Evolutionary conservation across 768 basidiomycete genomes (phyloP), one percentile per base, ranked within the genome.

Genomic region (Xerocomus potaroensis): DNA sequence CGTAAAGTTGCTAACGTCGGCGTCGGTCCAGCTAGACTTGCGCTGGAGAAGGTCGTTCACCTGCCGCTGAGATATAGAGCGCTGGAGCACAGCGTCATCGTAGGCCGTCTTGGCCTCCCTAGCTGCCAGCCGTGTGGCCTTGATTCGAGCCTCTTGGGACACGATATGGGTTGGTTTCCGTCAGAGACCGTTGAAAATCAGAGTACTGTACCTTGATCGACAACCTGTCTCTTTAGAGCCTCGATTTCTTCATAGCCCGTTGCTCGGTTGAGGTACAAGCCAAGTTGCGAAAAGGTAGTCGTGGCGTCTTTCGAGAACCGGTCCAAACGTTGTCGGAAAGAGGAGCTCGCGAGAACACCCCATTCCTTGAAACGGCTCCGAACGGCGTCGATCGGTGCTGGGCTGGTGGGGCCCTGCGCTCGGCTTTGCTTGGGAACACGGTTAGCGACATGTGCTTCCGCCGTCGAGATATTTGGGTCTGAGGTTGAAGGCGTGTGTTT

Each of bases 161-260:
- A 24, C 31, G 41, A 46, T 47, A 41, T 37, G 38, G 23, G 45
- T 52, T 8, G 48, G 44, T 50, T 32, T 57, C 48, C 18, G 39
- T 32, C 36, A 22, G n/a, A 41, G 41, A 27, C 33, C 27, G 43
- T 3, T 15, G 22, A 39, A 14, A 31, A 31, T 41, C 21, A 41
- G 42, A 43, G 38, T 29, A 45, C 71, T 76, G 50, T 61, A 94
- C 96, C 95, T 73, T 88, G 84, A 39, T 80, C 77, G 33, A 80
- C 85, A 16, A 96, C 92, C 35, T 74, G 75, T 51, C 70, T 69
- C 67, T 94, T 92, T 49, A 95, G 66, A 14, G 74, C 76, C 55
- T 96, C 91, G 32, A 96, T 94, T 58, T 84, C 82, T 53, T 87
- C 86, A 57, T 99, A 99, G 0, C 96, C 96, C 8, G 94, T 93